Base-by-base conservation (phyloP, 495 filamentous ascomycete genomes). In the Hypoxylon rickii region DNA sequence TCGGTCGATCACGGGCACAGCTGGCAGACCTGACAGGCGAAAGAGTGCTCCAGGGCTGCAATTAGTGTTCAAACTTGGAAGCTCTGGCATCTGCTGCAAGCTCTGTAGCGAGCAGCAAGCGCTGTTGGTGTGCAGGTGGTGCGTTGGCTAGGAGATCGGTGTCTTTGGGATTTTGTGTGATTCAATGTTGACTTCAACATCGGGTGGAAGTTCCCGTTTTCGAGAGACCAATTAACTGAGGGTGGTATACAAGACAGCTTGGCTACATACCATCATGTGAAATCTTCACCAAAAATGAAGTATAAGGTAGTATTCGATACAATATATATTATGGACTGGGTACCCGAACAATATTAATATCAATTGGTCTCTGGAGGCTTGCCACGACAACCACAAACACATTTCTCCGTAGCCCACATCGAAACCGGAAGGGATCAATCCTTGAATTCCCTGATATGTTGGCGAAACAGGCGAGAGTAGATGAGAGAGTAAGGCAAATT, bases 1-100 rank as follows among this genome's bases (percentile, higher is more conserved):
- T 63, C 53, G 53, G 48, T 45, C 48, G 59, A 58, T 57, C 53
- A 44, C 49, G 46, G 46, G 47, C 46, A 62, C 19, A 47, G 58
- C 51, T 46, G 50, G 15, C 11, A 19, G 26, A 15, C 16, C 10
- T 29, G 10, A 10, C 10, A 29, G 24, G 4, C 24, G 4, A 10
- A 4, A 29, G n/a, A 4, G 24, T 34, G 17, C 32, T 15, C 13
- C 10, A 1, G 15, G 34, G 32, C 17, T 54, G 21, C 13, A 39
- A 19, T 53, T 53, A 31, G 44, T 40, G 33, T 43, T 51, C 12
- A 13, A 43, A 19, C 43, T 42, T n/a, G 8, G 16, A n/a, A n/a
- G n/a, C n/a, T n/a, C n/a, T n/a, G 45, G 37, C 36, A 10, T 20
- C 38, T 41, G 39, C 51, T 44, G 44, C 56, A 50, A 19, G 33